phyloP scores from a whole-genome alignment of 331 rosid species.

The Cucumis variabilis region DNA sequence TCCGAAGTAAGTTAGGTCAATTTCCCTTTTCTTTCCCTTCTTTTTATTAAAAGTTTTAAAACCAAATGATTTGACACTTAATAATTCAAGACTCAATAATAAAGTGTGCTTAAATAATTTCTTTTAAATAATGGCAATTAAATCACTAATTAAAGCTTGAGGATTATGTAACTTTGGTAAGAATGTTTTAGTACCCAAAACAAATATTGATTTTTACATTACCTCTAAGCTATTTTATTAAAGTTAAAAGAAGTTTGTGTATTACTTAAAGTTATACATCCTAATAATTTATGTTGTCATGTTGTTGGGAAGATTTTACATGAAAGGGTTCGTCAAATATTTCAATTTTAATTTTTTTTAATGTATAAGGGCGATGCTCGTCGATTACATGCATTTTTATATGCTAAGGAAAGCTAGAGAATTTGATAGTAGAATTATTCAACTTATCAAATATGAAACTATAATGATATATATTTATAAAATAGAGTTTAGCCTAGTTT shows the following conservation, averaged over 20 bases:
- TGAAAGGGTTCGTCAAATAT: background rate
- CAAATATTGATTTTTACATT: background rate
- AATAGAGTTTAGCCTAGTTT: no score
- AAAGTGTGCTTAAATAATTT: background rate
- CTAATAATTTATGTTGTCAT: background rate
- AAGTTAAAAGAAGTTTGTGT: background rate
- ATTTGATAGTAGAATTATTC: no score
- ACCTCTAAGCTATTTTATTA: background rate
- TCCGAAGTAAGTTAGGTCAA: background rate
- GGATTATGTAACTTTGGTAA: background rate
- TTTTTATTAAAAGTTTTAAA: background rate
- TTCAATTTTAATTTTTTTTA: no score
- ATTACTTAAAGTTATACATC: background rate
- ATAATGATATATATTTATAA: no score
- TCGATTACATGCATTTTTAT: no score
- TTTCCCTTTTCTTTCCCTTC: background rate
- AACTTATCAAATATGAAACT: background rate
- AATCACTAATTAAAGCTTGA: background rate
- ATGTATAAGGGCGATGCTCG: no score
- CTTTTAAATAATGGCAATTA: no score
- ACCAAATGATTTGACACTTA: slow-evolving; percentile 19
- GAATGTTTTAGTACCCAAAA: background rate
- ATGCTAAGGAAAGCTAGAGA: no score
- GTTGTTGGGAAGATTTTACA: background rate
- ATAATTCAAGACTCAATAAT: background rate